These are phyloP conservation scores for Lactarius hatsudake DNA, from an alignment of 768 basidiomycete species.

Conservation along the genomic window DNA sequence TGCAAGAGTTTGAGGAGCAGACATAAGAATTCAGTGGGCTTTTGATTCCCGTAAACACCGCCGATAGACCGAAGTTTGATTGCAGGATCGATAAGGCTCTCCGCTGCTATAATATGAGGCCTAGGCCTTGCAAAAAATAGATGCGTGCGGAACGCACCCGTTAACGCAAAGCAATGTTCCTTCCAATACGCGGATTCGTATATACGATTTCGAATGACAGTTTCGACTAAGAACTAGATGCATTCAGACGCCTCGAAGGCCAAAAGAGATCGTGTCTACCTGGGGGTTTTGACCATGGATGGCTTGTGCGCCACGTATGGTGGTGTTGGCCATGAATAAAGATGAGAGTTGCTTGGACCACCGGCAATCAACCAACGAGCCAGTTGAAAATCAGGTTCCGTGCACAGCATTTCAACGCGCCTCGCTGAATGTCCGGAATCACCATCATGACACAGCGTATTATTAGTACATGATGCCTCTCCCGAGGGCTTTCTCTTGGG, in stretches of 20 bases:
- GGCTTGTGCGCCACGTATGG: constrained; percentile 80
- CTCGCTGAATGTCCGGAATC: constrained; percentile 21
- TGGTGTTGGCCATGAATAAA: constrained; percentile 81
- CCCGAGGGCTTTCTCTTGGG: background rate
- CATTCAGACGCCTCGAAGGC: constrained; percentile 29
- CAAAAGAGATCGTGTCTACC: constrained; percentile 42
- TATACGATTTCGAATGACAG: constrained; percentile 91
- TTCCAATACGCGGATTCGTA: constrained; percentile 97
- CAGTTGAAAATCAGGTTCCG: no score
- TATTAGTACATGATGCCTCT: background rate
- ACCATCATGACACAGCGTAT: background rate
- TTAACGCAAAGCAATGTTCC: constrained; percentile 97
- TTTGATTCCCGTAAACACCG: constrained; percentile 93
- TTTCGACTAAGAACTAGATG: constrained; percentile 85
- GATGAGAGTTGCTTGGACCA: background rate
- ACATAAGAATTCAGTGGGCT: constrained; percentile 91
- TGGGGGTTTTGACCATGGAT: constrained; percentile 98
- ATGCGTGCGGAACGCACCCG: constrained; percentile 50
- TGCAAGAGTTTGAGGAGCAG: constrained; percentile 92
- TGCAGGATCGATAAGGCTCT: constrained; percentile 90
- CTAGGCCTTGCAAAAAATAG: background rate
- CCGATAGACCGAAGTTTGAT: constrained; percentile 80
- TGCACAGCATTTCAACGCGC: no score
- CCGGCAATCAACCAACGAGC: no score
- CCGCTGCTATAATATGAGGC: constrained; percentile 50